Evolutionary conservation across 352 stramenopile species (phyloP), one percentile per base, ranked within the genome.

Genomic region (Elongisporangium prolatum): DNA sequence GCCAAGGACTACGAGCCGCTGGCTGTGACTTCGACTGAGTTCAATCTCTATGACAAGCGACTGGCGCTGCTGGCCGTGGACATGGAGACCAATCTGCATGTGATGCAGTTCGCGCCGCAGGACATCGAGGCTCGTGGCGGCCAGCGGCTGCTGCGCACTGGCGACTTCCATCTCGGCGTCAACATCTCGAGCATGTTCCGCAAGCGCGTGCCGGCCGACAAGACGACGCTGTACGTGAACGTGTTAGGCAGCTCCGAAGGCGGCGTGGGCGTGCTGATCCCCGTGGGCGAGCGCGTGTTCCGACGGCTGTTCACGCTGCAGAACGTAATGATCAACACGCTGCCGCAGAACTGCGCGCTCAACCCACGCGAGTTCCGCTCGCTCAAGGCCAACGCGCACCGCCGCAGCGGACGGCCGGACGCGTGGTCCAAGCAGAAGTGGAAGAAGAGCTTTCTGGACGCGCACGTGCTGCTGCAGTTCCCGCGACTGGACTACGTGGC

Each of bases 271-370:
- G 83, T 83, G 56, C 67, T 96, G 20, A 74, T 95, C 17, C 86
- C 88, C 3, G 80, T 95, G 2, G 64, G 73, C 22, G 88, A 96
- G 61, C 80, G 83, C 20, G 74, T 89, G 1, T 96, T 95, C 57
- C 88, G 88, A 2, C 86, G 86, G 10, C 68, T 96, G 9, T 93
- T 94, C 57, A 95, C 88, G 24, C 63, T 96, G 17, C 88, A 96
- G 61, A 95, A 89, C 52, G 86, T 95, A 44, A 95, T 96, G 86
- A 83, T 95, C 60, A 95, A 91, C 67, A 91, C 86, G 52, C 63
- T 94, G 40, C 86, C 80, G 40, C 86, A 95, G 48, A 93, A 93
- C 57, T 88, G 80, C 34, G 86, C 85, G 40, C 48, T 96, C 50
- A 96, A 96, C 55, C 87, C 87, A 25, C 82, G 87, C 17, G 85